A percentile compares a stretch with the other conserved stretches of the same genome.
These are phyloP conservation scores for Trichoderma sp. DNA, from an alignment of 2,329 filamentous ascomycete genomes.

Conservation along the genomic window DNA sequence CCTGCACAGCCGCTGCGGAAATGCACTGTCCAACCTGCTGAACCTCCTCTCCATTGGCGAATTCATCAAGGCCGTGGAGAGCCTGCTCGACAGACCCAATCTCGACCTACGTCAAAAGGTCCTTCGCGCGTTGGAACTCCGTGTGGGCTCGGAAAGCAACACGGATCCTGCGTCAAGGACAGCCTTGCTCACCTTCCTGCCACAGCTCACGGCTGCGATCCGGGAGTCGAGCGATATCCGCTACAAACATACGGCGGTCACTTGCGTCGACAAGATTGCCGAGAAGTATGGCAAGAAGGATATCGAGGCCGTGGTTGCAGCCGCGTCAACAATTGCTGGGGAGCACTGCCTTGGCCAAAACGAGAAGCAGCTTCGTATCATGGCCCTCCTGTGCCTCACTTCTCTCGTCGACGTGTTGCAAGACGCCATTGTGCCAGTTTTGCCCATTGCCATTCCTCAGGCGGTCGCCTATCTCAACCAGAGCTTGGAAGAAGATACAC, in stretches of 20 bases:
- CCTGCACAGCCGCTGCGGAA: constrained; percentile 59
- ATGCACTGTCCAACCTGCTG: constrained; percentile 74
- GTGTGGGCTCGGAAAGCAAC: constrained; percentile 70
- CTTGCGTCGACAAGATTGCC: constrained; percentile 86
- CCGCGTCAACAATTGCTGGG: constrained; percentile 74
- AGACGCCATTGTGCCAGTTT: constrained; percentile 78
- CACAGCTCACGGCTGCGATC: constrained; percentile 74
- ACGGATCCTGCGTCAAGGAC: constrained; percentile 65
- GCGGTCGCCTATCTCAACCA: constrained; percentile 67
- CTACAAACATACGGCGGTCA: constrained; percentile 81
- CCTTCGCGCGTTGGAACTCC: constrained; percentile 73
- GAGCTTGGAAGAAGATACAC: constrained; percentile 52
- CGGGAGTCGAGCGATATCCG: constrained; percentile 66
- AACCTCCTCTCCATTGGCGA: constrained; percentile 81
- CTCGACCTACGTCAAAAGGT: constrained; percentile 75
- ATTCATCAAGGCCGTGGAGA: constrained; percentile 84
- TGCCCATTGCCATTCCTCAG: constrained; percentile 71
- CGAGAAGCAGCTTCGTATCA: constrained; percentile 70
- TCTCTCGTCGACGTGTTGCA: constrained; percentile 85
- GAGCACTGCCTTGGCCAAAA: constrained; percentile 70
- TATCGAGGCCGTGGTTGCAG: constrained; percentile 67
- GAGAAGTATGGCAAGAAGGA: constrained; percentile 97
- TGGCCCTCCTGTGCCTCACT: constrained; percentile 84
- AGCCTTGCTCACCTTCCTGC: constrained; percentile 73
- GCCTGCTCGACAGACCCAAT: constrained; percentile 71